A percentile compares a stretch with the other conserved stretches of the same genome.
phyloP scores from a whole-genome alignment of 2,329 filamentous ascomycete genomes.

The Colletotrichum echinochloae region DNA sequence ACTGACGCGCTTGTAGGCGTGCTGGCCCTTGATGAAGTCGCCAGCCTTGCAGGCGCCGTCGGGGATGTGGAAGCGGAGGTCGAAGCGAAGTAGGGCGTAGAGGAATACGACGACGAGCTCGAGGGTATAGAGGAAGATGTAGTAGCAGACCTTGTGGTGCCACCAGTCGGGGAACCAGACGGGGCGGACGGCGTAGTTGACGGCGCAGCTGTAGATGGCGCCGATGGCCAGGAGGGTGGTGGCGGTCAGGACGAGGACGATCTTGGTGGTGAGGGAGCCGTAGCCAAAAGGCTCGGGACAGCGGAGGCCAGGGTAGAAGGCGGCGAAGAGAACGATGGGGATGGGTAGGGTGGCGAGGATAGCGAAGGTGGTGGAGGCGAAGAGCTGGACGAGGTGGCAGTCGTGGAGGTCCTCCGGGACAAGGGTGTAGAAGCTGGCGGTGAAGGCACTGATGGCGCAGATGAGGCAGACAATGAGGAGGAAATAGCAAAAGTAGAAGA shows the following conservation, averaged over 20 bases:
- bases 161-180: conserved; percentile 71
- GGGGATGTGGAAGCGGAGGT: conserved; percentile 73
- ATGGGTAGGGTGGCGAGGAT: conserved; percentile 73
- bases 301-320: conserved; percentile 53
- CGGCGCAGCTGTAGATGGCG: conserved; percentile 75
- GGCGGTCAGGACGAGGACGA: conserved; percentile 71
- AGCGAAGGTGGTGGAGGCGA: conserved; percentile 73
- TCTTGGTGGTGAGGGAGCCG: conserved; percentile 75
- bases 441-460: conserved; percentile 73
- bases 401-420: conserved; percentile 59
- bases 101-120: conserved; percentile 78
- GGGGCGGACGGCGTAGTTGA: conserved; percentile 65
- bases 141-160: conserved; percentile 79
- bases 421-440: conserved; percentile 77
- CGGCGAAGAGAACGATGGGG: conserved; percentile 60
- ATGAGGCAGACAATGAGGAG: conserved; percentile 70
- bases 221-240: conserved; percentile 73
- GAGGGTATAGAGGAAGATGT: conserved; percentile 81
- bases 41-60: conserved; percentile 73
- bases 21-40: conserved; percentile 53
- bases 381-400: conserved; percentile 74
- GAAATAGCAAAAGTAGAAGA: conserved; percentile 70
- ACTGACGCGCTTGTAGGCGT: conserved; percentile 35
- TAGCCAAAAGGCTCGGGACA: conserved; percentile 65
- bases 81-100: conserved; percentile 77